Evolutionary conservation across 805 yeast genomes (phyloP).

Genomic region (Candida peoriensis): DNA sequence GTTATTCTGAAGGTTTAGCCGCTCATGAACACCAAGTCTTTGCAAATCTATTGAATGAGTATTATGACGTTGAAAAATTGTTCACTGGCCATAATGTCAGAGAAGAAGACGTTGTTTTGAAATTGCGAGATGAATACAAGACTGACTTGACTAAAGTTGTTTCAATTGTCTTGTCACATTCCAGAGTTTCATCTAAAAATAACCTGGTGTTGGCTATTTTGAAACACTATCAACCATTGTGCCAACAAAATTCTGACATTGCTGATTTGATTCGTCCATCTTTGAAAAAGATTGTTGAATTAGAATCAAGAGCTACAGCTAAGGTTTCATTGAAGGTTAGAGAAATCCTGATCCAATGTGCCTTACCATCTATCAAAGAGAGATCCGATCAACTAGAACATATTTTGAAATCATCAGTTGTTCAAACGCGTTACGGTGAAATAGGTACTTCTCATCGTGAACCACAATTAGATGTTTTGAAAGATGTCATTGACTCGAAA

Average conservation of each 20-base stretch:
- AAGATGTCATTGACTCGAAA: slow-evolving; percentile 93
- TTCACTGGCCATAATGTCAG: slow-evolving; percentile 73
- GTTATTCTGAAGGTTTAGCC: slow-evolving; percentile 69
- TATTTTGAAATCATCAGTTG: slow-evolving; percentile 85
- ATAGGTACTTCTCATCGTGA: slow-evolving; percentile 67
- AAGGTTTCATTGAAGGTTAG: slow-evolving; percentile 94
- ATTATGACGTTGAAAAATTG: slow-evolving; percentile 69
- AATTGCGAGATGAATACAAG: slow-evolving; percentile 82
- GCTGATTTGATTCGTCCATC: slow-evolving; percentile 65
- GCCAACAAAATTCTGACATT: slow-evolving; percentile 66
- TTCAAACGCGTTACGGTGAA: slow-evolving; percentile 86
- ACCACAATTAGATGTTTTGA: slow-evolving; percentile 75
- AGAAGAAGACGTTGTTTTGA: slow-evolving; percentile 85
- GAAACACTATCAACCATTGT: slow-evolving; percentile 72
- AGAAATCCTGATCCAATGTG: slow-evolving; percentile 93
- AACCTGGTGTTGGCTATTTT: slow-evolving; percentile 82
- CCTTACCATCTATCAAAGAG: slow-evolving; percentile 93
- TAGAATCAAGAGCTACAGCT: slow-evolving; percentile 86
- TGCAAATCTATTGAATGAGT: slow-evolving; percentile 62
- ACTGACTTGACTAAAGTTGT: slow-evolving; percentile 72
- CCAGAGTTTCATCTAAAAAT: slow-evolving; percentile 90
- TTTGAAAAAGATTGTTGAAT: slow-evolving; percentile 75
- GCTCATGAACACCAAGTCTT: slow-evolving; percentile 82
- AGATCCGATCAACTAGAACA: slow-evolving; percentile 97
- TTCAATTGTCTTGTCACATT: slow-evolving; percentile 74